Evolutionary conservation across 2,329 filamentous ascomycete species (phyloP), one percentile per base, ranked within the genome.

Genomic region (Fusarium sulawesiense): DNA sequence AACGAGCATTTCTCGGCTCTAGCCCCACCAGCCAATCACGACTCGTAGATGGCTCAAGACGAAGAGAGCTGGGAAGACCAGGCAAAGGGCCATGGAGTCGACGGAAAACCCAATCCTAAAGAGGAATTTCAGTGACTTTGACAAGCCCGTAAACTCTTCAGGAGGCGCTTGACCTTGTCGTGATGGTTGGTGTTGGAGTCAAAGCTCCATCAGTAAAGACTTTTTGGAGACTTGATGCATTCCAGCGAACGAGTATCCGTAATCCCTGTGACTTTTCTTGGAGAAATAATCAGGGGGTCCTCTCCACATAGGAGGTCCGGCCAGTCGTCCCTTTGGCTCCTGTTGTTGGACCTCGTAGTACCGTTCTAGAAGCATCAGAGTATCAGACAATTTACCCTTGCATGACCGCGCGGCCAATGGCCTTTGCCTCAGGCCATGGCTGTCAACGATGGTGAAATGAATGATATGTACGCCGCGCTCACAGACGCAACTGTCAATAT

Each of bases 41-140:
- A 18, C 11, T 34, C 53, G 56, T 61, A 60, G 61, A 73, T 72
- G 57, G 60, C 54, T 67, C 61, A 60, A 65, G 64, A 64, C 73
- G 41, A 63, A 61, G 47, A 64, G 50, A 61, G 61, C 56, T 67
- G 47, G 66, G 51, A 29, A 66, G 57, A 68, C 70, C 70, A 72
- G 42, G 68, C 68, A 71, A 71, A 71, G 64, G 64, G 55, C 44
- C 68, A 71, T 65, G 59, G 68, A 71, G 68, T 72, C 62, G 46
- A 49, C 57, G 40, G 58, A 71, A 62, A 69, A 64, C 60, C 72
- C 68, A 75, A 49, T 54, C 73, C 74, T 61, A 64, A 75, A 73
- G 21, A 48, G 72, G 73, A 73, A 73, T 46, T 70, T 73, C 69
- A 71, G 67, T 57, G 65, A 72, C 73, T 71, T 70, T 70, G 71